Base-by-base conservation (phyloP, 805 yeast species). In the Saturnispora hagleri region DNA sequence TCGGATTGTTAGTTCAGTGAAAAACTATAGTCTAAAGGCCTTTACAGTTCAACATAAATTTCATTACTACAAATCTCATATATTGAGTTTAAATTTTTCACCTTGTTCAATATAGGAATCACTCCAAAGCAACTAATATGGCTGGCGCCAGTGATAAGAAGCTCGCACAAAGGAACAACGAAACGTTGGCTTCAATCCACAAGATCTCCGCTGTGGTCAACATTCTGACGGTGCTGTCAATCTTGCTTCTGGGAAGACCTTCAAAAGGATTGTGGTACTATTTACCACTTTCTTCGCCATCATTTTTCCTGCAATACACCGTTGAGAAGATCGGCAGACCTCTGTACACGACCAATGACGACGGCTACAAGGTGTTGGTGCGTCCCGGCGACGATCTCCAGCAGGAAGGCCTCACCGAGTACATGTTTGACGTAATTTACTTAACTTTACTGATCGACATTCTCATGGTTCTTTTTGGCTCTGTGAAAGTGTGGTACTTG, bases 371-470 rank as follows among this genome's bases (percentile, higher is more conserved):
- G 35, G 57, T 61, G 15, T 68, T 84, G 46, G 61, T 75, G 3
- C 67, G 65, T 12, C 64, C 85, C 1, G 91, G 90, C 2, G 77
- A 74, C 31, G 86, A 86, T 59, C 72, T 85, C 53, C 66, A 66
- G 51, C 86, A 79, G 54, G 61, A 66, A 3, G 93, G 93, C 0
- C 69, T 86, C 41, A 82, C 82, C 38, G 91, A 86, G 65, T 84
- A 82, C 69, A 68, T 84, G 72, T 82, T 82, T 61, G 93, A 86
- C 61, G 64, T 84, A 12, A 69, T 86, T 53, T 85, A 85, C 61
- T 64, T 85, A 45, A 83, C 89, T 3, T 74, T 83, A 75, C 58
- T 76, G 20, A 70, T 80, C 56, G 80, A 81, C 56, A 51, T 82
- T 1, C 65, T 82, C 48, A 76, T 80, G 70, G 58, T 78, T 5